Conservation (phyloP, 306 rosid species). For the Lathyrus tuberosus region DNA sequence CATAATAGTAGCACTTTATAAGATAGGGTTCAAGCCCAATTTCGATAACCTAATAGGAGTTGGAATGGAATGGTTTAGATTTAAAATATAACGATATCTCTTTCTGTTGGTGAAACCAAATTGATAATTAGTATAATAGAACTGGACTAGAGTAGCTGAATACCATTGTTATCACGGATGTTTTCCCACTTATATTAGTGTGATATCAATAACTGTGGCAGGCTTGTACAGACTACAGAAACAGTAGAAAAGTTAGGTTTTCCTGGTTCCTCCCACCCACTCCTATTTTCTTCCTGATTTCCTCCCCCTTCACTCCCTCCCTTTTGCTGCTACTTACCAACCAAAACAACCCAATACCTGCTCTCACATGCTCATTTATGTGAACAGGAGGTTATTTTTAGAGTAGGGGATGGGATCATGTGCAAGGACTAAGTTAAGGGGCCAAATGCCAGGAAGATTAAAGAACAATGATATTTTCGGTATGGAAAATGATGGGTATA, state of each 20-base stretch:
- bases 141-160: neutral
- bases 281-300: neutral
- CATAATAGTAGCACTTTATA: neutral
- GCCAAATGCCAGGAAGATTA: neutral
- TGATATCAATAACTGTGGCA: neutral
- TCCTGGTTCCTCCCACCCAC: neutral
- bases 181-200: neutral
- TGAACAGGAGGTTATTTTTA: neutral
- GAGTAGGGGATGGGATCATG: neutral
- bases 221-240: neutral
- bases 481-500: neutral
- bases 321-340: too few relatives aligned
- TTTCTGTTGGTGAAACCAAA: neutral
- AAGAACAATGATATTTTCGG: neutral
- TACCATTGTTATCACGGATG: neutral
- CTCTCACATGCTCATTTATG: neutral
- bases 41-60: conserved; percentile 16
- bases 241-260: neutral
- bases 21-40: neutral
- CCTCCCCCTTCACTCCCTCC: neutral
- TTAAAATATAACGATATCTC: neutral
- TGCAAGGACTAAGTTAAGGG: neutral
- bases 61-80: neutral
- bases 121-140: neutral
- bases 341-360: neutral